phyloP scores from a whole-genome alignment of 345 rosid genomes.

The Barbarea vulgaris region DNA sequence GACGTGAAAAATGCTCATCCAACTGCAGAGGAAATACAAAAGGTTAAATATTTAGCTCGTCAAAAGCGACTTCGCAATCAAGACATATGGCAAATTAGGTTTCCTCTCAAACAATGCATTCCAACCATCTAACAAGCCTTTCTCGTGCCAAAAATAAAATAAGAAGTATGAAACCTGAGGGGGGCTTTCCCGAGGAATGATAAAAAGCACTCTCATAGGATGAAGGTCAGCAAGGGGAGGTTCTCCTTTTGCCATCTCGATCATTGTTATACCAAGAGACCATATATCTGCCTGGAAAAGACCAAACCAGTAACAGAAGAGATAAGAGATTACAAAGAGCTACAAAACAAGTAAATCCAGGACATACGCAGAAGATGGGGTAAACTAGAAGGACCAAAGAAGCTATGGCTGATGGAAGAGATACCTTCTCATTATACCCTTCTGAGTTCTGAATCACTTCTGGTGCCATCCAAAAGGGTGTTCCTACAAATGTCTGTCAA shows the following conservation, averaged over 20 bases:
- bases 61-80: slow-evolving; percentile 16
- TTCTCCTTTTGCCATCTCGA: slow-evolving; percentile 99
- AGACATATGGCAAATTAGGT: not conserved
- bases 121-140: slow-evolving; percentile 30
- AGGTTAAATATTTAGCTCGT: slow-evolving; percentile 29
- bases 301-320: slow-evolving; percentile 20
- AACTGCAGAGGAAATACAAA: slow-evolving; percentile 60
- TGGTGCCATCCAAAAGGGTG: slow-evolving; percentile 99
- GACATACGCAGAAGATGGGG: slow-evolving; percentile 26
- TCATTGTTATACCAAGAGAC: slow-evolving; percentile 98
- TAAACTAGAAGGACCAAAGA: slow-evolving; percentile 15
- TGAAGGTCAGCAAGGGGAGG: slow-evolving; percentile 99
- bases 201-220: slow-evolving; percentile 99
- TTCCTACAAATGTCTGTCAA: slow-evolving; percentile 97
- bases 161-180: slow-evolving; percentile 74
- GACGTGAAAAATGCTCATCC: slow-evolving; percentile 99
- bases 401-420: not conserved
- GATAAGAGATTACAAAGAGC: slow-evolving; percentile 12
- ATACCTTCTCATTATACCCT: slow-evolving; percentile 97
- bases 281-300: slow-evolving; percentile 93
- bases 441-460: slow-evolving; percentile 99
- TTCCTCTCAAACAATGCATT: not conserved
- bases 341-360: slow-evolving; percentile 9
- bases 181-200: slow-evolving; percentile 98
- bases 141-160: slow-evolving; percentile 36